Evolutionary conservation across 2,329 filamentous ascomycete genomes (phyloP), one percentile per base, ranked within the genome.

Genomic region (Akanthomyces lecanii): DNA sequence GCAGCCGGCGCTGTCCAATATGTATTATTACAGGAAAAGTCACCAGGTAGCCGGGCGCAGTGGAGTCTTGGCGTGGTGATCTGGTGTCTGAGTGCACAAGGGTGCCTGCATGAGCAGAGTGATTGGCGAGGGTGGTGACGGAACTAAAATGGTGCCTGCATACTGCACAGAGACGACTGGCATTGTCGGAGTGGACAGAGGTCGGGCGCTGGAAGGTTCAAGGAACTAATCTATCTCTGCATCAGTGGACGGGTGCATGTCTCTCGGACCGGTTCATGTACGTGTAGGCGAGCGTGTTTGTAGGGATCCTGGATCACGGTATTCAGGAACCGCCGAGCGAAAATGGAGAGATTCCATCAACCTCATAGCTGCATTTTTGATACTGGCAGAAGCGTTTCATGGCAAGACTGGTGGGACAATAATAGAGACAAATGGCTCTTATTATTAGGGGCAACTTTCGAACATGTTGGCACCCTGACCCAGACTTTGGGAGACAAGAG

Each of bases 121-220:
- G 58, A 60, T 60, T 60, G 47, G 50, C 50, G 55, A 58, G 28
- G 28, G 28, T 47, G 18, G 50, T 56, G 36, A 51, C 4, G 50
- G 58, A 61, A 25, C 58, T 47, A 61, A 47, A 38, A 40, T 30
- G 45, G 40, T 36, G 28, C 21, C 16, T 53, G 33, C 14, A 30
- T 5, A n/a, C 45, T 60, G 47, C 16, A 47, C 30, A 42, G 21
- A 44, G 42, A 42, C 21, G 18, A 21, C 23, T 21, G 4, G 48
- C n/a, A 44, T 25, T 47, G 18, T 50, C 10, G 5, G 16, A 30
- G 40, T 23, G 47, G 48, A 61, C 16, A 21, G 40, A 28, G 36
- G 6, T 45, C 38, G 12, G 12, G 23, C 45, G 58, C 10, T 53
- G 25, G 30, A 36, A 48, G 4, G 6, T 30, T 5, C 28, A 30